Evolutionary conservation across 345 rosid species (phyloP), one percentile per base, ranked within the genome.

Genomic region (Sapria himalayana): DNA sequence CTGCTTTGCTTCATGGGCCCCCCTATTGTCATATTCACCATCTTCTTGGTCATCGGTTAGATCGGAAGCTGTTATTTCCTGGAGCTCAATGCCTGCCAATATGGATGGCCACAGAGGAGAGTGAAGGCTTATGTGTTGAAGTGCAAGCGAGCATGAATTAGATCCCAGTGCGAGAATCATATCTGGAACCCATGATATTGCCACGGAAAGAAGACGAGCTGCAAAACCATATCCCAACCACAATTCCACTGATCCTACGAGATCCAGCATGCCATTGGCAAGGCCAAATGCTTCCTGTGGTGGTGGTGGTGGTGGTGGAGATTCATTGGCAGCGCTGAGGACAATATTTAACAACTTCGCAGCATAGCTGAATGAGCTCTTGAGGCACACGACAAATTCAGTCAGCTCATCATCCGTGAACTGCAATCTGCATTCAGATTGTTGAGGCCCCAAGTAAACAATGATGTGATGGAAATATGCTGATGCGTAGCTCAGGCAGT

Each of bases 111-210:
- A 89, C 39, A 72, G 51, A 4, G 91, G 91, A 40, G 60, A 69
- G 35, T 45, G 59, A 24, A 44, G 48, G 54, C 71, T 76, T 18
- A 74, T 49, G 34, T 50, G 62, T 41, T 65, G 60, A 25, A 45
- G 55, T 50, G 58, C 50, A 15, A 60, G 57, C 50, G 73, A 43
- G 52, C 67, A 54, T 25, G 58, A 47, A n/a, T n/a, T n/a, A 43
- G 65, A 72, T 36, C 78, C 94, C 47, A 89, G 46, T 45, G 75
- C 81, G 48, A 89, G 74, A 64, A 76, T 52, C 61, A 82, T 45
- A 74, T 89, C 98, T 32, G 94, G 91, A 49, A 89, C 54, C 93
- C 98, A 89, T 33, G 76, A 62, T 61, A 60, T 79, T 31, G 65
- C 61, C 43, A 54, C 73, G 29, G 76, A 55, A 40, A 73, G 33